A percentile compares a stretch with the other conserved stretches of the same genome.
phyloP scores from a whole-genome alignment of 2,329 filamentous ascomycete species.

The Monosporascus sp. region DNA sequence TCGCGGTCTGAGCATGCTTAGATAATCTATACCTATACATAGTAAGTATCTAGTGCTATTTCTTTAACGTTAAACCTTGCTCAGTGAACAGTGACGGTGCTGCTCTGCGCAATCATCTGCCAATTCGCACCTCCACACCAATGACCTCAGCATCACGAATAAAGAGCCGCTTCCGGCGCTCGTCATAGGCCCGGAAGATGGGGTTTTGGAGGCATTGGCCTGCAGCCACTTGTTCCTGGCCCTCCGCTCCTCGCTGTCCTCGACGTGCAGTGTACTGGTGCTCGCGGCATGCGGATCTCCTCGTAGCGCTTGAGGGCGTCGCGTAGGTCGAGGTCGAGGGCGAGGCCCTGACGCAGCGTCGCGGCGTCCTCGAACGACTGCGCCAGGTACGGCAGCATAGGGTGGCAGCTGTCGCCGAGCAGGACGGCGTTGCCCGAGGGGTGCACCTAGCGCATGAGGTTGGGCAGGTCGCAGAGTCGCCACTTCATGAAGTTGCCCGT shows the following conservation, averaged over 20 bases:
- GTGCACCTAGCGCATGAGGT: conserved; percentile 35
- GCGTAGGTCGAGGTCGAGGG: conserved; percentile 1
- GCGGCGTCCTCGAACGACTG: conserved; percentile 40
- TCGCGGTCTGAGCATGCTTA: too few relatives aligned
- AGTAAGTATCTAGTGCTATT: too few relatives aligned
- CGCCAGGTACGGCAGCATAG: conserved; percentile 43
- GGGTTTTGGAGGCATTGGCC: conserved; percentile 10
- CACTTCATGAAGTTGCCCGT: conserved; percentile 38
- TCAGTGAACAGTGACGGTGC: conserved; percentile 7
- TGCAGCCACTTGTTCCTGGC: conserved; percentile 11
- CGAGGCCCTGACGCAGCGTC: conserved; percentile 15
- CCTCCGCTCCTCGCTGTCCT: conserved; percentile 15
- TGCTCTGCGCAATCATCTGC: not conserved
- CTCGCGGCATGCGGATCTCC: conserved; percentile 4
- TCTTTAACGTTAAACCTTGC: not conserved
- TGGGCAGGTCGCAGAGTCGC: conserved; percentile 37
- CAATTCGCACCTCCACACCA: conserved; percentile 7
- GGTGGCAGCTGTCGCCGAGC: conserved; percentile 39
- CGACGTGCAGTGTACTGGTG: conserved; percentile 18
- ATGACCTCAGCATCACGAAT: conserved; percentile 17
- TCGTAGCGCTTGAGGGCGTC: conserved; percentile 5
- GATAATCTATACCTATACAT: too few relatives aligned
- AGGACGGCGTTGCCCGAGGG: conserved; percentile 32
- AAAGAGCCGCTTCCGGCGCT: conserved; percentile 31
- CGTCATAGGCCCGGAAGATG: conserved; percentile 16